Base-by-base conservation (phyloP, 2,329 filamentous ascomycete species). In the Fusarium sp. region DNA sequence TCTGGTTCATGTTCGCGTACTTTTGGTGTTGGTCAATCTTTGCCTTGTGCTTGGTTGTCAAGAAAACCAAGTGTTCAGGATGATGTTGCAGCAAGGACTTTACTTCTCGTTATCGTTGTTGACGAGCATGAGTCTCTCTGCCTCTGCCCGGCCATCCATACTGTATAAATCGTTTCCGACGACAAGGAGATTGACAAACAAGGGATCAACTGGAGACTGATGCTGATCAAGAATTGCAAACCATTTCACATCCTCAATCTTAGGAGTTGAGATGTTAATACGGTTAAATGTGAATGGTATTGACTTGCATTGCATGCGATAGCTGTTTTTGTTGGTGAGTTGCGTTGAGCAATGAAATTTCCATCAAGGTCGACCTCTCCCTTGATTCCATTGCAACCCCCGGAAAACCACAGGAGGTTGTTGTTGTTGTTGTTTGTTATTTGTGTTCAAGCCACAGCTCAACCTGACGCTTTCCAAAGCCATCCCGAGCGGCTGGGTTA, bases 181-280 rank as follows among this genome's bases (percentile, higher is more conserved):
- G 8, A 56, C 7, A 4, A 24, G 31, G 7, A 62, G n/a, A 6
- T 31, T 57, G 1, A 24, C 49, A 44, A 22, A 24, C 15, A 38
- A 38, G 0, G 31, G 7, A 1, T 57, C 24, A 3, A 4, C 13
- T 5, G 15, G 14, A 9, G 12, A 36, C 4, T 20, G 12, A 14
- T 13, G 4, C 9, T 20, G 35, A 3, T 12, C 12, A 13, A 36
- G 18, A 13, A 8, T 42, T 10, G 5, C 15, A 9, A 9, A 10
- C 12, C 20, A 57, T 7, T 44, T 24, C 1, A 0, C 0, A 9
- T n/a, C 2, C 5, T 38, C 11, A 1, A 18, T 7, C 0, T 6
- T 17, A 1, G 24, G 20, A 3, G 49, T 44, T 9, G 59, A 57
- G n/a, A 24, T 13, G 1, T 31, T 9, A 8, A 22, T 45, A 17